Base-by-base conservation (phyloP, 1,284 basidiomycete genomes). In the Apiotrichum montevideense region DNA sequence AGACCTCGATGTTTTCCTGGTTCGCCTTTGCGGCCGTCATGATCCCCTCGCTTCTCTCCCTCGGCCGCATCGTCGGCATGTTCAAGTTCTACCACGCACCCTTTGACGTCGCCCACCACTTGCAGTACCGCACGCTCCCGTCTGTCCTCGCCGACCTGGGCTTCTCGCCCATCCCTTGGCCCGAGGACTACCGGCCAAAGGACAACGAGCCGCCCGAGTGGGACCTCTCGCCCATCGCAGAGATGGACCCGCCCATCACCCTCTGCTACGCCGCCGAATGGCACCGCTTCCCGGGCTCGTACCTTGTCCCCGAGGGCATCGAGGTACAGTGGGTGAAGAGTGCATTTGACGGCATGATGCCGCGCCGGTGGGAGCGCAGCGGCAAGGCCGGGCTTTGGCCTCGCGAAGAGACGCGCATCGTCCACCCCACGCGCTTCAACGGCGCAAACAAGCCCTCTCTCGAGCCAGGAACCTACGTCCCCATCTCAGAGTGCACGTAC, bases 261-360 rank as follows among this genome's bases (percentile, higher is more conserved):
- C 72, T 98, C 2, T 99, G 96, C 77, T 82, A 89, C 55, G 92
- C 87, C 39, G 90, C 94, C 70, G 95, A 98, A 76, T 98, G 96
- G 96, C 81, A 98, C 71, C 83, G 95, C 13, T 99, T 94, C 80
- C 91, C 94, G 0, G 84, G 88, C 1, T 87, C 88, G 71, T 98
- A 89, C 76, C 82, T 95, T 49, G 82, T 98, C 15, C 93, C 95
- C 1, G 83, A 87, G 54, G 87, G 84, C 14, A 79, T 97, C 55
- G 82, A 85, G 47, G 85, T 95, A 13, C 82, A 87, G 61, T 98
- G 92, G 77, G 79, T 98, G 71, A 87, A 90, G 79, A 91, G 87
- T 74, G 90, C 87, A 54, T 96, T 97, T 67, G 81, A 86, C 57
- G 95, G 93, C 13, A 84, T 93, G 71, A 79, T 98, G 62, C 96